Base-by-base conservation (phyloP, 148 eudicot species). In the Rhododendron williamsianum region DNA sequence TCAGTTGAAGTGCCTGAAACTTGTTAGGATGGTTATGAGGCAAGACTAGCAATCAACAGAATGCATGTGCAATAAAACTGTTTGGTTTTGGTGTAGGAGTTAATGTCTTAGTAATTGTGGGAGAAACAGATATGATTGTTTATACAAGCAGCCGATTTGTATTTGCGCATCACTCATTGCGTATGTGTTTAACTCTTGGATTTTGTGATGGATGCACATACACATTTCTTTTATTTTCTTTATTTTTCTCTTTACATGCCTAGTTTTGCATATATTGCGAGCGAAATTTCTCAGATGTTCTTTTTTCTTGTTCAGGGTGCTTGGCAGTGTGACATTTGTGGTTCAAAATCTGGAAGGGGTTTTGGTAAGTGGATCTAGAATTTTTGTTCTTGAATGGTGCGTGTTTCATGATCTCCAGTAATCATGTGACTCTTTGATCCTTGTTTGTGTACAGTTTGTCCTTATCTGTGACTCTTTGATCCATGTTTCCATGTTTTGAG, bases 241-340 rank as follows among this genome's bases (percentile, higher is more conserved):
- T 45, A 45, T 7, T 45, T 45, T 46, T 9, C 72, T 25, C 72
- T 65, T 65, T 23, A 6, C 51, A 25, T 60, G 25, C 9, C 38
- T 80, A 27, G 58, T 58, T 38, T 82, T 72, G 78, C 48, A 81
- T 78, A 65, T 38, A 82, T 88, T 56, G 46, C 35, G 45, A 56
- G 45, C 33, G 25, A 84, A 67, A 49, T 84, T 41, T 72, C 63
- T 79, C 87, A 15, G 52, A 25, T 49, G n/a, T 77, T 85, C 63
- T 81, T 60, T 58, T 41, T 76, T 33, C 85, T 58, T 78, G 45
- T 63, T 58, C 88, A 96, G 99, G 98, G 94, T 91, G 96, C 96
- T 87, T 96, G 99, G 99, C 98, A 96, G 83, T 96, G 98, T 91
- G 98, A 96, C 82, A 90, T 96, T 86, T 96, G 99, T 90, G 94